Evolutionary conservation across 1,139 yeast species (phyloP), one percentile per base, ranked within the genome.

Genomic region (Candida sp.): DNA sequence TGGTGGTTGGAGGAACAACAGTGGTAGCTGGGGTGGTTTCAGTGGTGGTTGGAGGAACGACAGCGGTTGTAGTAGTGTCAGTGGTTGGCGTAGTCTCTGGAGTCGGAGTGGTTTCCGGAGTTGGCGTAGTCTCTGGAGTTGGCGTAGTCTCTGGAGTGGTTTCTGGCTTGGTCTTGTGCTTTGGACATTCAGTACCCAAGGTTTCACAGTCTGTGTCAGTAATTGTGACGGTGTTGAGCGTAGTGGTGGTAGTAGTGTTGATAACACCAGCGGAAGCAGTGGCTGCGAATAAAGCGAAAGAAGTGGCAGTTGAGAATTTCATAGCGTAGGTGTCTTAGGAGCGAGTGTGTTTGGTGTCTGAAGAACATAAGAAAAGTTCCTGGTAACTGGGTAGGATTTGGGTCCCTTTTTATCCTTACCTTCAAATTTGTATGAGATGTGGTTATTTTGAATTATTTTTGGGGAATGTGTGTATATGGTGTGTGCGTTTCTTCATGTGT

Each of bases 271-370:
- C 42, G 27, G 31, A 25, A 38, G 22, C 12, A 26, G 42, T 38
- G 42, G 42, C 30, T 38, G 42, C 42, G 12, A 38, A 38, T n/a
- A 38, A 25, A 38, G 42, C 31, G 31, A 38, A 4, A 3, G 42
- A 26, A n/a, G 32, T 11, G 8, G 42, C 32, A 26, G 42, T 38
- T 3, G 42, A 38, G 9, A 26, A 26, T 38, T 26, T 38, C 42
- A 38, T 38, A 11, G 42, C n/a, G 22, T 26, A 17, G 17, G 17
- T 17, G 17, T 22, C 27, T 6, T n/a, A 7, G 3, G 22, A 38
- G 17, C 42, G 42, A 38, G 28, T 38, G 32, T 26, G 7, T 12
- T 38, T 12, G 23, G n/a, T 38, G 22, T 8, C 7, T 23, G 28
- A 37, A 37, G 41, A 23, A 37, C 4, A 37, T 25, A 37, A 6